Percentiles rank a stretch among this genome's conserved stretches.
phyloP scores from a whole-genome alignment of 352 stramenopile genomes.

The Phytopythium boreale region DNA sequence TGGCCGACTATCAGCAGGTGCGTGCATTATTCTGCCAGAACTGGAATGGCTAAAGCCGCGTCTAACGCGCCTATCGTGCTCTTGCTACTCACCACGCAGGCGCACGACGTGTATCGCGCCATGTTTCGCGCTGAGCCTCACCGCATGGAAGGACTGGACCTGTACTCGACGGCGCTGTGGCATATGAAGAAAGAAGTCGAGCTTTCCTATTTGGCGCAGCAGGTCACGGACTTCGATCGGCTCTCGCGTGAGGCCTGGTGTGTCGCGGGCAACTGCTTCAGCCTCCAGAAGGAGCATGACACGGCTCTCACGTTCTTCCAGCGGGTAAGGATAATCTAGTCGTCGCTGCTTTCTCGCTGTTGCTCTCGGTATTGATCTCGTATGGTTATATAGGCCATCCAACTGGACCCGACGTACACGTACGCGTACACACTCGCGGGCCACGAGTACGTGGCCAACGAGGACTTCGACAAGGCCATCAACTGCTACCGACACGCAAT shows the following conservation, averaged over 20 bases:
- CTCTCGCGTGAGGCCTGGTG: conserved; percentile 94
- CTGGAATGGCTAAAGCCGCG: background rate
- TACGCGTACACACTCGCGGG: conserved; percentile 98
- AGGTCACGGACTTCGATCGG: conserved; percentile 92
- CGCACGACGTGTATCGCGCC: conserved; percentile 82
- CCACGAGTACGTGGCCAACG: conserved; percentile 97
- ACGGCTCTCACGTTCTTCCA: conserved; percentile 96
- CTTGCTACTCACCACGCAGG: conserved; percentile 20
- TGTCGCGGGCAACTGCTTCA: conserved; percentile 97
- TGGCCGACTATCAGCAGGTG: conserved; percentile 90
- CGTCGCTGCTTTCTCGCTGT: background rate
- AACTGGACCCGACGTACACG: conserved; percentile 93
- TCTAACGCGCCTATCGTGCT: background rate
- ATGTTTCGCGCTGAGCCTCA: conserved; percentile 92
- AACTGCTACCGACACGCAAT: conserved; percentile 95
- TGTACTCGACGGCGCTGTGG: conserved; percentile 96
- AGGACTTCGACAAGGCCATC: conserved; percentile 98
- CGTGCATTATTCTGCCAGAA: background rate
- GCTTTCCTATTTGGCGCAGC: conserved; percentile 94
- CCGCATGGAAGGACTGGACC: conserved; percentile 92
- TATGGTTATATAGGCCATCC: conserved; percentile 89
- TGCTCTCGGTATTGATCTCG: no score
- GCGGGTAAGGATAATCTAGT: conserved; percentile 37
- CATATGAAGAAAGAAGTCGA: conserved; percentile 98
- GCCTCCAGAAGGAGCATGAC: conserved; percentile 97